A percentile compares a stretch with the other conserved stretches of the same genome.
Evolutionary conservation across 257 asterid species (phyloP).

Genomic region (Dorcoceras hygrometricum): DNA sequence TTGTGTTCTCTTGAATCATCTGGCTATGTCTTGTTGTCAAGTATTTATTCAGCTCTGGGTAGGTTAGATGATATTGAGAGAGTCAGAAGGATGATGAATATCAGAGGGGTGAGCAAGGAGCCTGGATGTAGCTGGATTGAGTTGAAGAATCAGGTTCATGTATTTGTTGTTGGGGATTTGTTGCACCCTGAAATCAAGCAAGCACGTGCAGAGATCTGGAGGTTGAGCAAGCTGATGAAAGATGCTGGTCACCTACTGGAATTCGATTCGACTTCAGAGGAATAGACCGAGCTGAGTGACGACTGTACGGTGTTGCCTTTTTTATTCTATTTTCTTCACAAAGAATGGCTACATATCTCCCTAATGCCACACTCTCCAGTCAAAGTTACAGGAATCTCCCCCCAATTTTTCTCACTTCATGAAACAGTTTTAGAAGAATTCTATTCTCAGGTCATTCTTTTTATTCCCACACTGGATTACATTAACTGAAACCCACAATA

Average conservation of each 20-base stretch:
- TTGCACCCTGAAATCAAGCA: conserved; percentile 59
- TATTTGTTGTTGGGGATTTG: conserved; percentile 72
- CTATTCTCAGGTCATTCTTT: no score
- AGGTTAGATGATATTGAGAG: conserved; percentile 57
- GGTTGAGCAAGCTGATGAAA: conserved; percentile 52
- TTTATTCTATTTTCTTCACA: not conserved
- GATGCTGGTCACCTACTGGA: conserved; percentile 35
- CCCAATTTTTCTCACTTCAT: no score
- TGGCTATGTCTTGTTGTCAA: conserved; percentile 70
- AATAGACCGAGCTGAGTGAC: not conserved
- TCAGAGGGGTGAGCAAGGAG: conserved; percentile 67
- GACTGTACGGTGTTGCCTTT: not conserved
- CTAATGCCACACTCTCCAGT: not conserved
- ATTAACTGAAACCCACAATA: no score
- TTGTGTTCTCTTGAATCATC: conserved; percentile 77
- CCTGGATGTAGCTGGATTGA: conserved; percentile 97
- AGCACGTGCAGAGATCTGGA: conserved; percentile 47
- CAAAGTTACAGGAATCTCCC: no score
- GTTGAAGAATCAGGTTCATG: conserved; percentile 70
- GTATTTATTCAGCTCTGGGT: conserved; percentile 75
- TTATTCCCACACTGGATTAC: no score
- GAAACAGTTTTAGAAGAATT: no score
- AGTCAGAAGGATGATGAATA: conserved; percentile 64
- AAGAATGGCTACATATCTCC: not conserved
- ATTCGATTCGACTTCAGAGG: conserved; percentile 28